Base-by-base conservation (phyloP, 1,139 yeast species). In the Meyerozyma carpophila region DNA sequence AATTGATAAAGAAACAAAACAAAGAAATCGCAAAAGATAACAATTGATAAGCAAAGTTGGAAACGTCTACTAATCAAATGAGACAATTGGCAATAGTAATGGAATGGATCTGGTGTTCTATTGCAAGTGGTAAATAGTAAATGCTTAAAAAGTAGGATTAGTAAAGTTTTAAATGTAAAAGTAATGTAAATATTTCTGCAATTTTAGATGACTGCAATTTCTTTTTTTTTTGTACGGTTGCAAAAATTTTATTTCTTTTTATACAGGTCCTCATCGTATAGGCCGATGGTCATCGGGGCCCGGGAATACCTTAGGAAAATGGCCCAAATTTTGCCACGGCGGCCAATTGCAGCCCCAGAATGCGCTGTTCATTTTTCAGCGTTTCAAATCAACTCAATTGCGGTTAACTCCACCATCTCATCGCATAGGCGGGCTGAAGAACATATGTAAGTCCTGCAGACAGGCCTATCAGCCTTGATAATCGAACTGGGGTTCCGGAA, bases 161-260 rank as follows among this genome's bases (percentile, higher is more conserved):
- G 26, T 34, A 18, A 20, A 34, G 26, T 34, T 34, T 34, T 34
- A 20, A 18, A 16, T 34, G 6, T 20, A 34, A 21, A 21, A 34
- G 14, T 3, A 34, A 14, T 11, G 37, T 34, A 34, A 34, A 34
- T 34, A 34, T 34, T 16, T 34, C 26, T 34, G 37, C 37, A 13
- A 21, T 34, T 34, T 34, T 34, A 34, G 37, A 34, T 34, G 37
- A 34, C 37, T 34, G 37, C 37, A 34, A 34, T 34, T 34, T 34
- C 37, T 34, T 34, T 34, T 34, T 34, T 34, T 34, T 34, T 34
- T 18, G 37, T 34, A 34, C 37, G 37, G 37, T 34, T 34, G 37
- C 37, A 34, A 34, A 31, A 34, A 21, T 34, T 34, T 34, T 34
- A 34, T 34, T 34, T 34, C 37, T 34, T 34, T 34, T 34, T 34